phyloP scores from a whole-genome alignment of 1,139 yeast genomes.

The Suhomyces bribrorum region DNA sequence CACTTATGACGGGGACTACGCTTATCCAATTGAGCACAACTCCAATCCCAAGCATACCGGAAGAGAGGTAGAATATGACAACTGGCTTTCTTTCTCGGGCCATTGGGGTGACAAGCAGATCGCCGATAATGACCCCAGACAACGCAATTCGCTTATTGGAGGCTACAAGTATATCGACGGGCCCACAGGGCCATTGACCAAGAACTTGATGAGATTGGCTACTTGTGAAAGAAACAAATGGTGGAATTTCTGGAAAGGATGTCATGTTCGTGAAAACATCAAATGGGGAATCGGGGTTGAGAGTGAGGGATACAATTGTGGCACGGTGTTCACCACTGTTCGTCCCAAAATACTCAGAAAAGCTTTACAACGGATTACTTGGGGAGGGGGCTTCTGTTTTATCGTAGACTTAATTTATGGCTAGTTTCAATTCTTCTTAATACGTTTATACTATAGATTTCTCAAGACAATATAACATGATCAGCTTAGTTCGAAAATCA shows the following conservation, averaged over 20 bases:
- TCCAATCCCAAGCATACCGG: conserved; percentile 48
- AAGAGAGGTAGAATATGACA: conserved; percentile 63
- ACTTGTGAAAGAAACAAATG: conserved; percentile 86
- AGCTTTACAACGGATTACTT: conserved; percentile 54
- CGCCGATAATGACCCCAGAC: conserved; percentile 68
- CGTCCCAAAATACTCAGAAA: conserved; percentile 51
- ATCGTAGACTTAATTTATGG: conserved; percentile 61
- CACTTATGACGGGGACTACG: conserved; percentile 61
- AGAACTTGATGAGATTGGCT: conserved; percentile 64
- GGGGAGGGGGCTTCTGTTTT: conserved; percentile 73
- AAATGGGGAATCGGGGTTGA: conserved; percentile 89
- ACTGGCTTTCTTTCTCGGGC: conserved; percentile 81
- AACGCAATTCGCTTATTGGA: conserved; percentile 75
- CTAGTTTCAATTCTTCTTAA: conserved; percentile 17
- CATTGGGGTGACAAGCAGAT: conserved; percentile 90
- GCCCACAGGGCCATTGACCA: conserved; percentile 84
- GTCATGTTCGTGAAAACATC: conserved; percentile 72
- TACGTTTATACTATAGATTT: no score
- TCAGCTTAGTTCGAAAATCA: no score
- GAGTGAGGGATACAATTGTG: conserved; percentile 74
- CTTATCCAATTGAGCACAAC: conserved; percentile 43
- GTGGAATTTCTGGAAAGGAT: conserved; percentile 77
- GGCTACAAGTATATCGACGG: conserved; percentile 91
- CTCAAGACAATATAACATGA: no score
- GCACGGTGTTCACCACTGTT: conserved; percentile 54